Conservation (phyloP, 345 rosid species). For the Populus pruinosa region DNA sequence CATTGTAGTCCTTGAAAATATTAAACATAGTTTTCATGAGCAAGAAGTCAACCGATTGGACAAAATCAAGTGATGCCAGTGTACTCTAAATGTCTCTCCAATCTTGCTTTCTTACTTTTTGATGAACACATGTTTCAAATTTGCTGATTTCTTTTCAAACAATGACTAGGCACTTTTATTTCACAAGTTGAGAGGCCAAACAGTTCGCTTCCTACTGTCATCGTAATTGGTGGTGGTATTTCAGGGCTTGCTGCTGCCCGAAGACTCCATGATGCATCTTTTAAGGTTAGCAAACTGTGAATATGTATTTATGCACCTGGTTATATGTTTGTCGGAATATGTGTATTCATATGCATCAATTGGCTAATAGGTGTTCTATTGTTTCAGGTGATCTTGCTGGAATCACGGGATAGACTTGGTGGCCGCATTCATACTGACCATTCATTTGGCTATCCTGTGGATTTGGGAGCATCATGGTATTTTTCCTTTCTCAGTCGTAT, state of each 20-base stretch:
- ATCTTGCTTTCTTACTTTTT: background rate
- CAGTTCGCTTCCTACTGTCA: slow-evolving; percentile 51
- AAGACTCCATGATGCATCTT: slow-evolving; percentile 58
- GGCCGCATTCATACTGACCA: slow-evolving; percentile 90
- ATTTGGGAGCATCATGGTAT: slow-evolving; percentile 96
- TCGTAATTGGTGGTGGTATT: slow-evolving; percentile 85
- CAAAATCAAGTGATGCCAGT: background rate
- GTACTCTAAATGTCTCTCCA: background rate
- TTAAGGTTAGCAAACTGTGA: slow-evolving; percentile 41
- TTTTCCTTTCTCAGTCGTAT: background rate
- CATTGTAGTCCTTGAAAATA: too few species aligned
- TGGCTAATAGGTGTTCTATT: background rate
- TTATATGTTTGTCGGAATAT: background rate
- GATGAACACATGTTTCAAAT: background rate
- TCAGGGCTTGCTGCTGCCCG: slow-evolving; percentile 89
- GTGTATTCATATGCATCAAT: background rate
- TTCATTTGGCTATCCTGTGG: slow-evolving; percentile 88
- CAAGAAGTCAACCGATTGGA: background rate
- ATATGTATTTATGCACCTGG: background rate
- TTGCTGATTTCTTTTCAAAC: slow-evolving; percentile 1
- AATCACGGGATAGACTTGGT: slow-evolving; percentile 84
- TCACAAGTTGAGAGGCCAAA: slow-evolving; percentile 44
- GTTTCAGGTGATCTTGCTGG: slow-evolving; percentile 64
- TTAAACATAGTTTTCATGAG: too few species aligned
- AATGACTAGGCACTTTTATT: slow-evolving; percentile 33